phyloP scores from a whole-genome alignment of 2,329 filamentous ascomycete genomes.

The Colletotrichum sp. region DNA sequence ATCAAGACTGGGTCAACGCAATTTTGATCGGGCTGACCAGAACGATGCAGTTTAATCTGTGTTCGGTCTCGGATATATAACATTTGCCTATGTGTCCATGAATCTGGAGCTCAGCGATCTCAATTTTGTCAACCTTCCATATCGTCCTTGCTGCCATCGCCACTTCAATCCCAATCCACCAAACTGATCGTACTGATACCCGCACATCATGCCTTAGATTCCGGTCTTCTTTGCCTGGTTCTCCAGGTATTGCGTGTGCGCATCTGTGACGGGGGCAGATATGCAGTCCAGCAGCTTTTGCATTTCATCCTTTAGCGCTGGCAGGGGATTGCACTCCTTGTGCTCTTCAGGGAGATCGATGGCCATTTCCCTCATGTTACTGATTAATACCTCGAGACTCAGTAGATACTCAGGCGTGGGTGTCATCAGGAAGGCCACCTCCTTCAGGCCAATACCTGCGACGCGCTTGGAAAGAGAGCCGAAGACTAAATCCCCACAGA shows the following conservation, averaged over 20 bases:
- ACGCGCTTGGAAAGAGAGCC: background rate
- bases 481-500: background rate
- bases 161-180: background rate
- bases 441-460: background rate
- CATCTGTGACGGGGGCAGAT: background rate
- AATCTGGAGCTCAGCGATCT: background rate
- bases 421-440: background rate
- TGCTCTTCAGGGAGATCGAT: background rate
- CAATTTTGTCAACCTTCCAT: background rate
- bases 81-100: background rate
- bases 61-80: background rate
- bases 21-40: background rate
- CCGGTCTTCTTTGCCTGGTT: constrained; percentile 1
- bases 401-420: background rate
- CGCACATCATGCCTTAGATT: background rate
- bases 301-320: background rate
- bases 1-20: background rate
- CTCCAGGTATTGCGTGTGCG: background rate
- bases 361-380: background rate
- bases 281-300: background rate
- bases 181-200: background rate
- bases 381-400: background rate
- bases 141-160: background rate
- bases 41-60: too few relatives aligned
- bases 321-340: background rate